Base-by-base conservation (phyloP, 1,139 yeast genomes). In the Candida sp. region DNA sequence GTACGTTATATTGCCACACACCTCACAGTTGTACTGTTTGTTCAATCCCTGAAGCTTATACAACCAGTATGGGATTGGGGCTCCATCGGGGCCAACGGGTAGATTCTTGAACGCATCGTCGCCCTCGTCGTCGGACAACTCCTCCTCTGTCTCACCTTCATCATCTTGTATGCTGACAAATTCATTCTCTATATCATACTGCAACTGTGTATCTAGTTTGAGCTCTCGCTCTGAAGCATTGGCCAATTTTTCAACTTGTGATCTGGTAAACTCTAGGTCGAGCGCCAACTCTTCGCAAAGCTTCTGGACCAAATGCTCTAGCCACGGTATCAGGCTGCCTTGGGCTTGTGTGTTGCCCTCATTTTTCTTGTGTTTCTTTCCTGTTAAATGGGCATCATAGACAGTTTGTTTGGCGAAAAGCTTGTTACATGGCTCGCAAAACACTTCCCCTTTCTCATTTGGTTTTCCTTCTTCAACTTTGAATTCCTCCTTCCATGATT, bases 21-120 rank as follows among this genome's bases (percentile, higher is more conserved):
- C 82, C 66, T 96, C 98, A 69, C 99, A 94, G 1, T 72, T 65
- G 60, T 84, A 90, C 47, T 81, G 83, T 48, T 83, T 81, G 52
- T 90, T 91, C 9, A 93, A 74, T 0, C 99, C 99, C 61, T 91
- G 94, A 34, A 92, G 74, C 65, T 93, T 94, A 77, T 85, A 93
- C 30, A 94, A 73, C 99, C 99, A 94, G 53, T 78, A 84, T 1
- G 99, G 99, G 38, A 94, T 91, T 0, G 98, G 98, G 40, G 81
- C 81, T 0, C 98, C 98, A 67, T 93, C 97, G 34, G 90, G 81
- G 0, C 97, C 98, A 1, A 90, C 56, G 0, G 97, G 97, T 49
- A 90, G 68, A 54, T 87, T 84, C 51, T 84, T 74, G 56, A 58
- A 61, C 5, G 54, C 54, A 22, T 60, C 61, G 46, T 51, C 57